Percentiles rank a stretch among this genome's conserved stretches.
Evolutionary conservation across 768 basidiomycete species (phyloP).

Genomic region (Calocera viscosa): DNA sequence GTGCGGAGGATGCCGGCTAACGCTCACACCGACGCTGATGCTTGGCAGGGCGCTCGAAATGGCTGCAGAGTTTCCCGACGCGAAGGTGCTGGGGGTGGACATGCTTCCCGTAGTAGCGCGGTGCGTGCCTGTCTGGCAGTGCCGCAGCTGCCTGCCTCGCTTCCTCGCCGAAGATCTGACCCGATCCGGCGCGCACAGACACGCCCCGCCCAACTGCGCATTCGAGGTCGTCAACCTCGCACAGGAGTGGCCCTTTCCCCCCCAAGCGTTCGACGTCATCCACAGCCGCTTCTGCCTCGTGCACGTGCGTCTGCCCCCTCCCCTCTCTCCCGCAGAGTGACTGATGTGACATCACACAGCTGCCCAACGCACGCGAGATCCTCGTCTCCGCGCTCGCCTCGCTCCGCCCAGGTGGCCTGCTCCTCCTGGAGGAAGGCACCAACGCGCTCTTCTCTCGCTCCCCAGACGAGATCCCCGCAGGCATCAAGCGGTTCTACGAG

Average conservation of each 20-base stretch:
- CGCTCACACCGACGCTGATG: not conserved
- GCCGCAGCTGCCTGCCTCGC: too few relatives aligned
- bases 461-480: not conserved
- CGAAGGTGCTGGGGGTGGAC: not conserved
- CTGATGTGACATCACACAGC: not conserved
- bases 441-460: not conserved
- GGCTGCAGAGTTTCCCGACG: not conserved
- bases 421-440: constrained; percentile 1
- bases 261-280: not conserved
- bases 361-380: not conserved
- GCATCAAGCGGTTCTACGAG: not conserved
- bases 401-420: not conserved
- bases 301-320: not conserved
- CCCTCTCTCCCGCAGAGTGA: not conserved
- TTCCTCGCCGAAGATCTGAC: not conserved
- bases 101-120: not conserved
- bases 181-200: not conserved
- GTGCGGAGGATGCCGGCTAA: not conserved
- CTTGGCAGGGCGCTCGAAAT: not conserved
- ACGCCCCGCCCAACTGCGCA: not conserved
- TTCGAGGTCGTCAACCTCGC: not conserved
- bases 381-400: not conserved
- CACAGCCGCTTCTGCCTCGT: not conserved
- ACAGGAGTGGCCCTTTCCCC: not conserved
- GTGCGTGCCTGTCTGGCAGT: not conserved